phyloP scores from a whole-genome alignment of 2,329 filamentous ascomycete species.

The Arthrobotrys conoides region DNA sequence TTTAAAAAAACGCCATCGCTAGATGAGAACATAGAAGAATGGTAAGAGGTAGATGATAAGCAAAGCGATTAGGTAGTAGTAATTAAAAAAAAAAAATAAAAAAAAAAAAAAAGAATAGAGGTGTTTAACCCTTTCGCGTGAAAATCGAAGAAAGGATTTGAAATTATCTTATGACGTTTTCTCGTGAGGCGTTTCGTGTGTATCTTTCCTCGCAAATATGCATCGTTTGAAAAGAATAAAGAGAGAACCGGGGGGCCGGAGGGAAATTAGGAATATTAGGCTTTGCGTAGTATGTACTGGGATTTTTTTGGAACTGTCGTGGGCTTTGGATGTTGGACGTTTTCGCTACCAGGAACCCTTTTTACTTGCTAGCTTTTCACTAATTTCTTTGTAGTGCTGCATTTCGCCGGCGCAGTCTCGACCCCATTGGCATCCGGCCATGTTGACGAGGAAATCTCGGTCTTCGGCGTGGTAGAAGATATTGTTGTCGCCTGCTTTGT shows the following conservation, averaged over 20 bases:
- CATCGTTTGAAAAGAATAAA: not conserved
- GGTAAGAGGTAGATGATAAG: not conserved
- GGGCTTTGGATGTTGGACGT: not conserved
- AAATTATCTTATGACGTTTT: not conserved
- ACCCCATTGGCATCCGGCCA: conserved; percentile 98
- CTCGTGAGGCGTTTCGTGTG: conserved; percentile 1
- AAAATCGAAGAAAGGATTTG: not conserved
- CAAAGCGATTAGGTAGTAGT: not conserved
- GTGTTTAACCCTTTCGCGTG: not conserved
- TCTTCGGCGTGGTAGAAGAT: conserved; percentile 90
- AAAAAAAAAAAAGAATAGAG: not conserved
- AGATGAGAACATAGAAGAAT: conserved; percentile 9
- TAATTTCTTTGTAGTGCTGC: conserved; percentile 92
- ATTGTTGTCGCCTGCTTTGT: conserved; percentile 79
- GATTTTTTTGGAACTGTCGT: not conserved
- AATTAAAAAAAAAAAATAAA: too few relatives aligned
- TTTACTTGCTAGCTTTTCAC: conserved; percentile 87
- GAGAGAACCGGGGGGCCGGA: not conserved
- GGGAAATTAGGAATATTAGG: not conserved
- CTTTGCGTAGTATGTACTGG: not conserved
- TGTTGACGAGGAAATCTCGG: conserved; percentile 95
- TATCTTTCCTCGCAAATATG: not conserved
- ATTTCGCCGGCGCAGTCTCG: conserved; percentile 98
- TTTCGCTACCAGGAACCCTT: conserved; percentile 76
- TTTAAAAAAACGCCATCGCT: conserved; percentile 29